Evolutionary conservation across 1,284 basidiomycete genomes (phyloP), one percentile per base, ranked within the genome.

Genomic region (Schizophyllum amplum): DNA sequence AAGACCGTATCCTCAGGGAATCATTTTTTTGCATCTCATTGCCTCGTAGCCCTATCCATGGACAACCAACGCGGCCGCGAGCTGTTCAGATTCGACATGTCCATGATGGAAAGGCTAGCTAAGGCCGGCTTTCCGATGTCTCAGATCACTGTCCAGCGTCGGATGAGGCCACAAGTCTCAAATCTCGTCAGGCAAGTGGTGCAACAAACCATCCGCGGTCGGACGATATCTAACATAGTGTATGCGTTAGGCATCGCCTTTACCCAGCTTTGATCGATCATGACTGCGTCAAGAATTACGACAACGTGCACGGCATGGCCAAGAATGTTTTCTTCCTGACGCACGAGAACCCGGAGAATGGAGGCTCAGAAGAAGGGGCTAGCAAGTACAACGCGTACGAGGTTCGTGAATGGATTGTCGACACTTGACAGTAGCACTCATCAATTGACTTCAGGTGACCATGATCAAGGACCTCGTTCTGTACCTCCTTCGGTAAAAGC

Each of bases 381-480:
- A 84, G 81, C 57, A 88, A 84, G 62, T 81, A 74, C 65, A 90
- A 90, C 61, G 67, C 65, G 5, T 85, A 78, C 56, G 88, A 90
- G 77, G 87, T 84, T 57, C 57, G 72, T 20, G 21, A 24, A 9
- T 21, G 20, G 11, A 46, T 42, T 56, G 9, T 20, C 26, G 5
- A 47, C 52, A 27, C 24, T 53, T 25, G 53, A 52, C 26, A 21
- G 42, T 51, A 52, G 24, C 24, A 42, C 6, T 33, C 2, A 42
- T 17, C 7, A 9, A 2, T 42, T 9, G 1, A 3, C n/a, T 4
- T 58, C 51, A 88, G 87, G 86, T 86, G 5, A 64, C 71, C 4
- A 87, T 90, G 83, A 84, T 86, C 55, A 76, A 76, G 51, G 87
- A 88, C 60, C 72, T 90, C 1, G 86, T 88, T 1, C 65, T 86